These are phyloP conservation scores for Phyllachora maydis DNA, from an alignment of 2,329 filamentous ascomycete genomes.

Conservation along the genomic window DNA sequence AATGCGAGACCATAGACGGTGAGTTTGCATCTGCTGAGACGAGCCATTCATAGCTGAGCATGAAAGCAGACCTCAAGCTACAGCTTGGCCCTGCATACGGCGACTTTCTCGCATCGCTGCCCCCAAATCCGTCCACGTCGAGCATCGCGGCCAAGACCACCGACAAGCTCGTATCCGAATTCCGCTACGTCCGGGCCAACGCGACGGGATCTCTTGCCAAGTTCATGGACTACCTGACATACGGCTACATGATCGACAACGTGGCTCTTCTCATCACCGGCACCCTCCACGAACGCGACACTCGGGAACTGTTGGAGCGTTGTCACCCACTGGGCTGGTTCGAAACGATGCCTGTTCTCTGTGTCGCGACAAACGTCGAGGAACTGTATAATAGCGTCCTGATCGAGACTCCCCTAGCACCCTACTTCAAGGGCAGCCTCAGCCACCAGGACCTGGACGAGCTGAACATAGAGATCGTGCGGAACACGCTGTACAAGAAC, in stretches of 20 bases:
- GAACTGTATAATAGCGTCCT: slow-evolving; percentile 96
- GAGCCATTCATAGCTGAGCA: slow-evolving; percentile 51
- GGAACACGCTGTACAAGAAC: slow-evolving; percentile 98
- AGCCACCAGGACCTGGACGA: slow-evolving; percentile 96
- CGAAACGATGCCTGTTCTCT: slow-evolving; percentile 95
- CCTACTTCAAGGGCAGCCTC: slow-evolving; percentile 93
- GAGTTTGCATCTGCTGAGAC: slow-evolving; percentile 14
- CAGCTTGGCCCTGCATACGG: slow-evolving; percentile 93
- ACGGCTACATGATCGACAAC: slow-evolving; percentile 99
- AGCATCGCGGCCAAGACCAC: slow-evolving; percentile 87
- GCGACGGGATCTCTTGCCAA: slow-evolving; percentile 76
- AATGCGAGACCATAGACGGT: slow-evolving; percentile 97
- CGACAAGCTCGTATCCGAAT: slow-evolving; percentile 94
- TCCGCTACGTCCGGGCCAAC: slow-evolving; percentile 88
- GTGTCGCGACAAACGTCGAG: slow-evolving; percentile 94
- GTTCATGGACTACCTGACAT: slow-evolving; percentile 96
- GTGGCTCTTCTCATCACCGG: slow-evolving; percentile 95
- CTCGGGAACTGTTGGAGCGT: slow-evolving; percentile 79
- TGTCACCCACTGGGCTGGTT: slow-evolving; percentile 98
- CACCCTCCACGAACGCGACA: slow-evolving; percentile 92
- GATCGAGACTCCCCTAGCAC: slow-evolving; percentile 86
- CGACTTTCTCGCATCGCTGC: slow-evolving; percentile 83
- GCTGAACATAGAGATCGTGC: slow-evolving; percentile 96
- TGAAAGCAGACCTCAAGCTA: slow-evolving; percentile 84
- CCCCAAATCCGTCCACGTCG: slow-evolving; percentile 92